Base-by-base conservation (phyloP, 306 rosid species). In the Vicia faba region DNA sequence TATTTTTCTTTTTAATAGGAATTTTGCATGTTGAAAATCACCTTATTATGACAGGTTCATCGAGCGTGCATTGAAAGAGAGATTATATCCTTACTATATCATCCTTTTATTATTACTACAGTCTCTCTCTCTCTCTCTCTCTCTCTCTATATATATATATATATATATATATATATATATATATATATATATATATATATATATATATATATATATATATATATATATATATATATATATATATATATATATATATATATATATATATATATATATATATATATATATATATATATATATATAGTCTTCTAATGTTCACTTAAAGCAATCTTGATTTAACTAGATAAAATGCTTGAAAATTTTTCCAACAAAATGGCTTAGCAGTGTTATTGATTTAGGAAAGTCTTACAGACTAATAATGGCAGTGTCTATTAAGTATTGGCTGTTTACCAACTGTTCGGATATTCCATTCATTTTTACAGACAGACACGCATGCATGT, bases 11-110 rank as follows among this genome's bases (percentile, higher is more conserved):
- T 29, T 29, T 29, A 29, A 29, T 29, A 29, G 33, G 33, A 38
- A 63, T 38, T 68, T 36, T 25, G 35, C 26, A 11, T 58, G 20
- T 68, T 64, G 18, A 40, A 72, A 51, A 67, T 55, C 61, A 54
- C 20, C 53, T 46, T 31, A 5, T 31, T 31, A 15, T 78, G 77
- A 72, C 91, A 93, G 98, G 98, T 93, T 77, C 98, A 93, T 71
- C 84, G 98, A 57, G 91, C 93, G 50, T 93, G 98, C 77, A 73
- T 85, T 53, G 98, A 93, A 76, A 82, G 97, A 84, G 96, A 89
- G 69, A 86, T 93, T 72, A 86, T 93, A 76, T 83, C 98, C 4
- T 78, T 81, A 65, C 82, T 93, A 61, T 97, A 93, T 68, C 98
- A 93, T 83, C 98, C 98, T 72, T 89, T 93, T 81, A n/a, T n/a